These are phyloP conservation scores for Xylariaceae sp. DNA, from an alignment of 2,329 filamentous ascomycete species.

Conservation along the genomic window DNA sequence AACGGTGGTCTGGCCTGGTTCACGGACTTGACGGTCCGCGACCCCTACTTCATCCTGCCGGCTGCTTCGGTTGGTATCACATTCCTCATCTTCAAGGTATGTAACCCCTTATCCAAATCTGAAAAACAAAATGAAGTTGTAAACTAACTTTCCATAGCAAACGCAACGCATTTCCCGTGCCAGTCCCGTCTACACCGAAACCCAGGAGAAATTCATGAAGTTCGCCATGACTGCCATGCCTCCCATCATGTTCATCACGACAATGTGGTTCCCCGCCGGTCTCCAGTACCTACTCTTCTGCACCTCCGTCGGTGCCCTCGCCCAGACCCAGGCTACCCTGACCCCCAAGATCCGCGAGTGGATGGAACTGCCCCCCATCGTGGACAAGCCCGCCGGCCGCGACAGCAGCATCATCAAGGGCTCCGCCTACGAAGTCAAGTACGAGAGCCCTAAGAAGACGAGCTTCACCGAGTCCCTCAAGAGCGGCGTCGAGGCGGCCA, in stretches of 20 bases:
- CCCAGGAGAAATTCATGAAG: constrained; percentile 36
- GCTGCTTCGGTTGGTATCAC: constrained; percentile 51
- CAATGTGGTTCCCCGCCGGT: constrained; percentile 43
- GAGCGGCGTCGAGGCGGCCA: neutral
- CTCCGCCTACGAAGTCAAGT: neutral
- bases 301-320: constrained; percentile 31
- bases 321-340: constrained; percentile 36
- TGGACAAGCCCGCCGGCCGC: constrained; percentile 30
- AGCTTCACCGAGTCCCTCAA: constrained; percentile 34
- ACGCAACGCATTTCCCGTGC: constrained; percentile 14
- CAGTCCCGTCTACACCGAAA: constrained; percentile 27
- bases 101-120: constrained; percentile 21
- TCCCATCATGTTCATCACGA: constrained; percentile 40
- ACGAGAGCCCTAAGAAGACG: constrained; percentile 11
- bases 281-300: constrained; percentile 47
- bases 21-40: constrained; percentile 64
- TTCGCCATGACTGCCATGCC: constrained; percentile 41
- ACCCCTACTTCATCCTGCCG: constrained; percentile 76
- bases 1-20: constrained; percentile 73
- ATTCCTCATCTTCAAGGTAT: constrained; percentile 54
- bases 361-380: constrained; percentile 38
- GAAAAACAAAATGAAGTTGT: too few relatives aligned
- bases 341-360: constrained; percentile 38
- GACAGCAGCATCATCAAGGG: neutral
- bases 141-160: constrained; percentile 14